A percentile compares a stretch with the other conserved stretches of the same genome.
phyloP scores from a whole-genome alignment of 495 filamentous ascomycete genomes.

The Neurospora discreta region DNA sequence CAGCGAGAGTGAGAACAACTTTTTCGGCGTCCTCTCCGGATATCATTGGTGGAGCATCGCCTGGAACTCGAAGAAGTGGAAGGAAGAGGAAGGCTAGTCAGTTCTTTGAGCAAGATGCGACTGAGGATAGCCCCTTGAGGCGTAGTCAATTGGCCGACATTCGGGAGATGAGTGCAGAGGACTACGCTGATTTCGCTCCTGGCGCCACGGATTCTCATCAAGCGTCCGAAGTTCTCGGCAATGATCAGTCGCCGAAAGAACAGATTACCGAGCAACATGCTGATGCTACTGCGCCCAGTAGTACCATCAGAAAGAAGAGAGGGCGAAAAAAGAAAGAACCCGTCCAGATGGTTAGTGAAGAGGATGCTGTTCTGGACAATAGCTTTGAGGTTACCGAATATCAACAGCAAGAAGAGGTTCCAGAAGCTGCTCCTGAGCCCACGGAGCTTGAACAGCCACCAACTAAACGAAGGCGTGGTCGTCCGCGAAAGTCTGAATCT shows the following conservation, averaged over 20 bases:
- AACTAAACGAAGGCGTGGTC: slow-evolving; percentile 10
- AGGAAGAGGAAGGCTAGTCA: neutral
- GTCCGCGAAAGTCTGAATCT: slow-evolving; percentile 5
- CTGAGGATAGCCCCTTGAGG: neutral
- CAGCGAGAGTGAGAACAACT: neutral
- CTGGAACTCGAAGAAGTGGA: neutral
- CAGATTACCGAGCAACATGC: neutral
- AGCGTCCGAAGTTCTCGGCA: neutral
- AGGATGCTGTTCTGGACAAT: neutral
- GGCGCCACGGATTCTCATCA: neutral
- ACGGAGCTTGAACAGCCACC: neutral
- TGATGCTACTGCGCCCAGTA: neutral
- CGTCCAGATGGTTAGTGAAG: neutral
- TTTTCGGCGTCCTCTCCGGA: neutral
- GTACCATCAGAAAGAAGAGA: slow-evolving; percentile 3
- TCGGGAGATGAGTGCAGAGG: neutral
- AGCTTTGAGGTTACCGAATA: neutral
- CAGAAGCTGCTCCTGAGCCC: neutral
- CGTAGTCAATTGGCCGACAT: neutral
- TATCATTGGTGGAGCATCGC: neutral
- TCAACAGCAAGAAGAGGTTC: neutral
- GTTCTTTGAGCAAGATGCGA: neutral
- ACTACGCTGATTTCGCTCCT: neutral
- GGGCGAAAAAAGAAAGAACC: slow-evolving; percentile 13
- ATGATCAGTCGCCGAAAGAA: neutral